These are phyloP conservation scores for Asterochloris erici DNA, from an alignment of 139 green algal species.

Conservation along the genomic window DNA sequence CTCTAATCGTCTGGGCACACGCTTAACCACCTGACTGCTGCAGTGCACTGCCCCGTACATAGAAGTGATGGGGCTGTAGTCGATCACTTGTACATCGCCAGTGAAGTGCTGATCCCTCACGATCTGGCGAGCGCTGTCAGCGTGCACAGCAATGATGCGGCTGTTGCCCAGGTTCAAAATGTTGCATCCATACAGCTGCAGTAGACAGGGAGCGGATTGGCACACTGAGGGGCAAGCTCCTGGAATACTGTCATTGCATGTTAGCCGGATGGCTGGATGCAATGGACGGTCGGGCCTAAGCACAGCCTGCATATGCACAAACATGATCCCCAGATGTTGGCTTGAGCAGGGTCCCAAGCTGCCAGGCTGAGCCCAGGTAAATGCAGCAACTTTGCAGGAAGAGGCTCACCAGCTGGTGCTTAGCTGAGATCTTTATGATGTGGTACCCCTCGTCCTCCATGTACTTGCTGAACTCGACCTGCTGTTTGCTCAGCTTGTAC, in stretches of 20 bases:
- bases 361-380: not conserved
- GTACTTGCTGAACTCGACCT: slow-evolving; percentile 82
- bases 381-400: not conserved
- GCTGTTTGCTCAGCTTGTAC: slow-evolving; percentile 35
- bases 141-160: slow-evolving; percentile 82
- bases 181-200: slow-evolving; percentile 85
- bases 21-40: slow-evolving; percentile 77
- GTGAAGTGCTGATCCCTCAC: slow-evolving; percentile 75
- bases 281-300: not conserved
- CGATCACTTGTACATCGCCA: slow-evolving; percentile 68
- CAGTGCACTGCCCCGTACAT: slow-evolving; percentile 97
- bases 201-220: not conserved
- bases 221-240: not conserved
- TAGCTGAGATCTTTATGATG: slow-evolving; percentile 84
- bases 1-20: slow-evolving; percentile 9
- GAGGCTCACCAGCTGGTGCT: slow-evolving; percentile 74
- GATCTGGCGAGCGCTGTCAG: slow-evolving; percentile 72
- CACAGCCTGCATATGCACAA: not conserved
- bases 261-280: too few relatives aligned
- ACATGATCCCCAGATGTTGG: not conserved
- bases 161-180: slow-evolving; percentile 84
- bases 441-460: slow-evolving; percentile 78
- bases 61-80: slow-evolving; percentile 83
- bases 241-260: too few relatives aligned
- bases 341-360: not conserved